phyloP scores from a whole-genome alignment of 805 yeast genomes.

The Myxozyma neglecta region DNA sequence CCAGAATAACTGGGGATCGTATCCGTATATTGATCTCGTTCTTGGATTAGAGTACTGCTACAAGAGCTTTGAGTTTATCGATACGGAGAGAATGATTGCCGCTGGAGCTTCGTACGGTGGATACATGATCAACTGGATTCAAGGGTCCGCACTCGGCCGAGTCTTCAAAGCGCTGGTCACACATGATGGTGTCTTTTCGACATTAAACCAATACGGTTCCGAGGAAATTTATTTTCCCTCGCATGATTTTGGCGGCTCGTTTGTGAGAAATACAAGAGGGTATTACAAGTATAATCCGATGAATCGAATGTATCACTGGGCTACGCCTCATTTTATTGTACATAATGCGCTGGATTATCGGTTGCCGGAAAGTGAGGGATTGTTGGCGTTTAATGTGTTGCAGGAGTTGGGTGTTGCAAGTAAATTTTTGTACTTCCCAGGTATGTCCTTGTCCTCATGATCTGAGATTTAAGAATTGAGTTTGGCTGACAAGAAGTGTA shows the following conservation, averaged over 20 bases:
- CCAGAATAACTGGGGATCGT: conserved; percentile 35
- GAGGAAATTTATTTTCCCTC: conserved; percentile 36
- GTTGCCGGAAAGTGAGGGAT: conserved; percentile 35
- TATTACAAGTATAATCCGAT: conserved; percentile 34
- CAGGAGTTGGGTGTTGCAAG: conserved; percentile 33
- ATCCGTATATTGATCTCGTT: conserved; percentile 35
- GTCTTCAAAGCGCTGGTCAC: conserved; percentile 35
- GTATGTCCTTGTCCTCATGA: conserved; percentile 4
- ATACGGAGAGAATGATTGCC: conserved; percentile 32
- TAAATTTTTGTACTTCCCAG: conserved; percentile 34
- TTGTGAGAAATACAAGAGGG: conserved; percentile 29
- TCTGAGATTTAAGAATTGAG: no score
- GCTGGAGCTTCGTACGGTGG: conserved; percentile 39
- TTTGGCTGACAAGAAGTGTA: not conserved
- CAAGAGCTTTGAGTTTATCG: conserved; percentile 28
- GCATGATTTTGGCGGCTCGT: conserved; percentile 35
- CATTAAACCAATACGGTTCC: conserved; percentile 31
- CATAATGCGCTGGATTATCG: conserved; percentile 35
- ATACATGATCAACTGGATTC: conserved; percentile 38
- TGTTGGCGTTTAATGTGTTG: conserved; percentile 35
- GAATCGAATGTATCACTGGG: conserved; percentile 33
- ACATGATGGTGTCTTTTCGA: conserved; percentile 36
- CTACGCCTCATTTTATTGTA: conserved; percentile 35
- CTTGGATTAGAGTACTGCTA: conserved; percentile 32
- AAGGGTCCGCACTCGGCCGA: conserved; percentile 35